A percentile compares a stretch with the other conserved stretches of the same genome.
phyloP scores from a whole-genome alignment of 345 rosid species.

The Aegle marmelos region DNA sequence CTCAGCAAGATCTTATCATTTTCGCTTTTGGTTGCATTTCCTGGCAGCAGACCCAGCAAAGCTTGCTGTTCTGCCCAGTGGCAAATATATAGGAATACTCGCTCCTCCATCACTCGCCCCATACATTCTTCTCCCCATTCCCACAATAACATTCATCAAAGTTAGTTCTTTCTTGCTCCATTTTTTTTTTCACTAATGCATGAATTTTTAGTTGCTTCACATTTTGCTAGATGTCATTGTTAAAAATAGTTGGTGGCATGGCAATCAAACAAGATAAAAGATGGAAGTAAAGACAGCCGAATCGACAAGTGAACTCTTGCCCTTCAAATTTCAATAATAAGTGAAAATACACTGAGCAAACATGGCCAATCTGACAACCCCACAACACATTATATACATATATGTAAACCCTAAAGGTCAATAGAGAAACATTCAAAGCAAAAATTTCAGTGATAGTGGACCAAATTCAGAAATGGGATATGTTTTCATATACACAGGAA shows the following conservation, averaged over 20 bases:
- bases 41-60: slow-evolving; percentile 41
- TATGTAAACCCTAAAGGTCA: neutral
- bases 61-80: slow-evolving; percentile 24
- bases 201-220: neutral
- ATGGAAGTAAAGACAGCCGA: neutral
- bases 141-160: neutral
- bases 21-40: slow-evolving; percentile 38
- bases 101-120: slow-evolving; percentile 48
- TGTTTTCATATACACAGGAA: slow-evolving; percentile 28
- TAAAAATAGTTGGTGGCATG: neutral
- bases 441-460: slow-evolving; percentile 30
- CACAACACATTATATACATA: slow-evolving; percentile 6
- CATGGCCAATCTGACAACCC: slow-evolving; percentile 41
- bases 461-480: slow-evolving; percentile 21
- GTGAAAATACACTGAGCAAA: slow-evolving; percentile 17
- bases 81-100: slow-evolving; percentile 31
- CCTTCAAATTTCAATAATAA: slow-evolving; percentile 14
- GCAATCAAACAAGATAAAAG: neutral
- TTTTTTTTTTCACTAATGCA: neutral
- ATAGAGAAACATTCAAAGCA: slow-evolving; percentile 21
- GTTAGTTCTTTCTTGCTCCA: neutral
- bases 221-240: neutral
- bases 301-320: slow-evolving; percentile 4
- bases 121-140: slow-evolving; percentile 34
- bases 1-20: slow-evolving; percentile 42